Evolutionary conservation across 495 filamentous ascomycete genomes (phyloP).

Genomic region (Aspergillus sparsus): DNA sequence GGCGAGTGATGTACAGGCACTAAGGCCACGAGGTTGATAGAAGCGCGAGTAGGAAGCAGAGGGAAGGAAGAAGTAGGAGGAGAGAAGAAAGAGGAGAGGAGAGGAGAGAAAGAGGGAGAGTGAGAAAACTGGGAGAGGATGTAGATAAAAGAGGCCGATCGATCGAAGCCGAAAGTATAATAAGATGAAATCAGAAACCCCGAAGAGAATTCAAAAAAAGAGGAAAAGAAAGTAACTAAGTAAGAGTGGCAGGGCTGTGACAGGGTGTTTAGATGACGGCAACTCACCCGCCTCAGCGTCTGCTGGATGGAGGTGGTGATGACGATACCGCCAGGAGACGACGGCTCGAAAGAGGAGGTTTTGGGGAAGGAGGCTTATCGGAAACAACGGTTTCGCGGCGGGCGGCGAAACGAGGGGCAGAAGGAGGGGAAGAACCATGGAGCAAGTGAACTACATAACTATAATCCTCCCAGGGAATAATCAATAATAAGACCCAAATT

Average conservation of each 20-base stretch:
- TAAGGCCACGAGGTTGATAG: constrained; percentile 19
- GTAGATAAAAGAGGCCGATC: constrained; percentile 12
- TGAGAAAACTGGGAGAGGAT: constrained; percentile 11
- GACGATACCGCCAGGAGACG: constrained; percentile 15
- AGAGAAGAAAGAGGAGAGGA: constrained; percentile 3
- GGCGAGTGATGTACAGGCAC: constrained; percentile 22
- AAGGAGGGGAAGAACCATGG: constrained; percentile 18
- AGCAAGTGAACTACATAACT: constrained; percentile 9
- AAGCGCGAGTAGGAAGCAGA: neutral
- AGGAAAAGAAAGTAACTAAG: constrained; percentile 11
- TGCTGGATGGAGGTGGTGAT: constrained; percentile 16
- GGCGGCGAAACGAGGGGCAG: constrained; percentile 29
- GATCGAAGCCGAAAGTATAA: constrained; percentile 8
- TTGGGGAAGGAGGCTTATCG: constrained; percentile 27
- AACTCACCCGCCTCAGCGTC: constrained; percentile 16
- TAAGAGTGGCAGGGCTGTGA: constrained; percentile 16
- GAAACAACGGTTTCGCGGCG: constrained; percentile 27
- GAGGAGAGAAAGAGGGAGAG: constrained; percentile 6
- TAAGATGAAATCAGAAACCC: constrained; percentile 5
- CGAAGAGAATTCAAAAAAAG: neutral
- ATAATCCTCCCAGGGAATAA: constrained; percentile 2
- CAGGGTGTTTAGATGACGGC: constrained; percentile 21
- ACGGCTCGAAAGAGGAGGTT: constrained; percentile 2
- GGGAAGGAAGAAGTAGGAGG: constrained; percentile 6
- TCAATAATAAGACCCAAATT: neutral